Conservation (phyloP, 768 basidiomycete genomes). For the Lepiota venenata region DNA sequence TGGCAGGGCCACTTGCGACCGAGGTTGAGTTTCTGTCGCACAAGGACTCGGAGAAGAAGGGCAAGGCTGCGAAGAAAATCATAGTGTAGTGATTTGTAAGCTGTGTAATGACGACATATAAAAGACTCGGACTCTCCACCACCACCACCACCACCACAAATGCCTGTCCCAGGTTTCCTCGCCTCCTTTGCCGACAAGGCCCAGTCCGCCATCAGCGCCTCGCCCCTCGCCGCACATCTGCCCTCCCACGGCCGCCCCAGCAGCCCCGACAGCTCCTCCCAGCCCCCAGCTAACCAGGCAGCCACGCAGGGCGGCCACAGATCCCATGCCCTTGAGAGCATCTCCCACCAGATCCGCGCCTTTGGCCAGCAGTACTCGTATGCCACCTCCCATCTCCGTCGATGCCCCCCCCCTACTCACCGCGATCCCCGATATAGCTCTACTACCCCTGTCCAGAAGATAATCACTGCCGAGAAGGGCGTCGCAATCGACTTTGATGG, state of each 20-base stretch:
- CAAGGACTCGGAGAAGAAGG: constrained; percentile 95
- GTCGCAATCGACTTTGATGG: constrained; percentile 72
- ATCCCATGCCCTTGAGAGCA: constrained; percentile 52
- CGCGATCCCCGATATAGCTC: constrained; percentile 30
- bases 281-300: constrained; percentile 41
- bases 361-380: constrained; percentile 75
- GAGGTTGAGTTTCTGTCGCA: constrained; percentile 95
- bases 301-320: constrained; percentile 41
- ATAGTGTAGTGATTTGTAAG: constrained; percentile 42
- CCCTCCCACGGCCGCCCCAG: constrained; percentile 31
- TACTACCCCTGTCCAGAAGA: constrained; percentile 68
- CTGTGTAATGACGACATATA: constrained; percentile 18
- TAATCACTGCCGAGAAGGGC: constrained; percentile 77
- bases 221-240: constrained; percentile 54
- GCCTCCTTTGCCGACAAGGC: constrained; percentile 74
- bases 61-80: constrained; percentile 79
- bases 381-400: constrained; percentile 27
- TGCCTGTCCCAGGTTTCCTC: constrained; percentile 64
- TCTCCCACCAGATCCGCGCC: constrained; percentile 71
- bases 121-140: constrained; percentile 12
- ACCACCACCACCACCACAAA: constrained; percentile 28
- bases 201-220: constrained; percentile 62
- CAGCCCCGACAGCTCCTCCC: constrained; percentile 33
- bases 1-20: constrained; percentile 84
- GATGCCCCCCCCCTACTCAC: constrained; percentile 10